These are phyloP conservation scores for Paecilomyces dactylethromorphus DNA, from an alignment of 2,329 filamentous ascomycete genomes.

Conservation along the genomic window DNA sequence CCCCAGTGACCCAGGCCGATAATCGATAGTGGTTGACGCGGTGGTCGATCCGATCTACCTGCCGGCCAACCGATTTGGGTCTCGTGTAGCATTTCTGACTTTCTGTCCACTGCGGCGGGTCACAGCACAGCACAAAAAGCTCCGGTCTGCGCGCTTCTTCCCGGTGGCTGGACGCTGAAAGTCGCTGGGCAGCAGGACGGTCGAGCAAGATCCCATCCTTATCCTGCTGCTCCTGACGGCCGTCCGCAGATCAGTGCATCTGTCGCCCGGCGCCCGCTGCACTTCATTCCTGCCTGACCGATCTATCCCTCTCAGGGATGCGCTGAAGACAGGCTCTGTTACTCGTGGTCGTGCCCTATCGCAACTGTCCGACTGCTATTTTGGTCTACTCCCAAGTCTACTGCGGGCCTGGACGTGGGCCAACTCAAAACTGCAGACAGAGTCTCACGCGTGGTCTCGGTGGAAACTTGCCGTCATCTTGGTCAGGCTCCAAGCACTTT, in stretches of 20 bases:
- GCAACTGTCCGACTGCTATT: not conserved
- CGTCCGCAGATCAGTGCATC: not conserved
- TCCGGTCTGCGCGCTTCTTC: not conserved
- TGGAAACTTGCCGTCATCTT: not conserved
- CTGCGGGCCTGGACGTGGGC: not conserved
- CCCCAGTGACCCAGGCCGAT: not conserved
- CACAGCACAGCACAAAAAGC: not conserved
- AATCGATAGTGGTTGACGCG: not conserved
- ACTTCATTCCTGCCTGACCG: not conserved
- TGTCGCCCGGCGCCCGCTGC: not conserved
- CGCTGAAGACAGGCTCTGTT: not conserved
- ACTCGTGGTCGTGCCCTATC: not conserved
- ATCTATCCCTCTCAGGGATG: not conserved
- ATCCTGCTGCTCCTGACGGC: not conserved
- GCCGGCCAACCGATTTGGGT: not conserved
- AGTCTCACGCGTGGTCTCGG: not conserved
- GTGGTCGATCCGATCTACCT: not conserved
- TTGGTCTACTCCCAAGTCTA: not conserved
- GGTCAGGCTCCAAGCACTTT: not conserved
- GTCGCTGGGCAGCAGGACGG: not conserved
- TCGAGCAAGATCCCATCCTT: not conserved
- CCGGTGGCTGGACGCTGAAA: not conserved
- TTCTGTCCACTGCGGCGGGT: not conserved
- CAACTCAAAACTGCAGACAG: not conserved
- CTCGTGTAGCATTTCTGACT: not conserved